Evolutionary conservation across 2,329 filamentous ascomycete genomes (phyloP), one percentile per base, ranked within the genome.

Genomic region (Fusarium sp.): DNA sequence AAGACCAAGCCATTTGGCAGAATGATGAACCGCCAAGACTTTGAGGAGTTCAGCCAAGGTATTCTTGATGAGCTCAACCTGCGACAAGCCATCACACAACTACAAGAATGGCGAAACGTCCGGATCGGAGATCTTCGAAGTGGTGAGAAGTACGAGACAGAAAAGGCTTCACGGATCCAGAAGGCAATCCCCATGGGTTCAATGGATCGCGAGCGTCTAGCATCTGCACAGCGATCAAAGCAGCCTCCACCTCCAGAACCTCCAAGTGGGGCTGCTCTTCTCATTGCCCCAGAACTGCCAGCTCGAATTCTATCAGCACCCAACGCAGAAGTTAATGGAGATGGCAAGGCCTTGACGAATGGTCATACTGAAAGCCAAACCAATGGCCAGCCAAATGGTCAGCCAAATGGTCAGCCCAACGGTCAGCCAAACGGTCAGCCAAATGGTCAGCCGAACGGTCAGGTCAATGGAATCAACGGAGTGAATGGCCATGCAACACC

Each of bases 1-100:
- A 97, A 97, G 77, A 91, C 94, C 7, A 99, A 99, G 74, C 96
- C 96, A 0, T 97, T 97, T 74, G 95, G 94, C 4, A 88, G 95
- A 40, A 96, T 98, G 88, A 97, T 98, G 95, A 97, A 95, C 73
- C 91, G 91, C 72, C 85, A 90, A 45, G 96, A 99, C 77, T 98
- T 97, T 74, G 91, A 96, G 66, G 88, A 90, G 13, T 90, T 98
- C 70, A 92, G 90, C 70, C 90, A 93, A 63, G 94, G 94, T 3
- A 82, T 99, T 1, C 87, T 97, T 45, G 94, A 97, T 73, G 96
- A 99, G 79, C 88, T 96, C 67, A 97, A 97, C 70, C 83, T 99
- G 18, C 89, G 96, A 4, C 90, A 96, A 75, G 96, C 96, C 36
- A 97, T 99, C 60, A 69, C 86, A 0, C 95, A 98, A 76, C 83